phyloP scores from a whole-genome alignment of 129 eudicot species.

The Dittrichia graveolens region DNA sequence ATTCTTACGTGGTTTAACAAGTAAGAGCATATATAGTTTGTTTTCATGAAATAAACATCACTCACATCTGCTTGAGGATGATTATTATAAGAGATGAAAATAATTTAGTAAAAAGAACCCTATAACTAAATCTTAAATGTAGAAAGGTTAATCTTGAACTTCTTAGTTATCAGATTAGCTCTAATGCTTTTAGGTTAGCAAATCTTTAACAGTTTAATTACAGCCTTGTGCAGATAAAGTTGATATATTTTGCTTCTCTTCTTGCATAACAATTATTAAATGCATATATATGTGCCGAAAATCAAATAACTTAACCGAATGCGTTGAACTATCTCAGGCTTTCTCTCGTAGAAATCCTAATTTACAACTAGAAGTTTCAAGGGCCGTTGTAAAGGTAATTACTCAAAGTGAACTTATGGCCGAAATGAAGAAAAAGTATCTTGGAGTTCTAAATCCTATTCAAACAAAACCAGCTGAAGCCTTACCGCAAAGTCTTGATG shows the following conservation, averaged over 20 bases:
- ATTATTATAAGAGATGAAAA: too few relatives aligned
- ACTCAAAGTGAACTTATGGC: slow-evolving; percentile 1
- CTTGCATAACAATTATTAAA: too few relatives aligned
- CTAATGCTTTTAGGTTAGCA: too few relatives aligned
- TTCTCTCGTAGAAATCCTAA: slow-evolving; percentile 12
- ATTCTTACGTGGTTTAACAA: neutral
- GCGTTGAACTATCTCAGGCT: slow-evolving; percentile 26
- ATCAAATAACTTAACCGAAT: neutral
- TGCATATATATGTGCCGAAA: neutral
- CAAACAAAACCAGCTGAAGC: slow-evolving; percentile 8
- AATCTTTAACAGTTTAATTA: too few relatives aligned
- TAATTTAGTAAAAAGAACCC: too few relatives aligned
- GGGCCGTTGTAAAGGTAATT: slow-evolving; percentile 21
- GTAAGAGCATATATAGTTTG: neutral
- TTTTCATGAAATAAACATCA: too few relatives aligned
- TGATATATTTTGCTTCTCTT: too few relatives aligned
- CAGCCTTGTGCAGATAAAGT: too few relatives aligned
- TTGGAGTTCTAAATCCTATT: neutral
- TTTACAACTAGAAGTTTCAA: slow-evolving; percentile 12
- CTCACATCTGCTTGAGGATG: too few relatives aligned
- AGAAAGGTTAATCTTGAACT: too few relatives aligned
- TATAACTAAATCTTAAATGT: too few relatives aligned
- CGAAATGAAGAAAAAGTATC: slow-evolving; percentile 9
- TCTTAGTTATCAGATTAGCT: too few relatives aligned
- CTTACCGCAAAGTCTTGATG: slow-evolving; percentile 24